Evolutionary conservation across 2,329 filamentous ascomycete genomes (phyloP).

Genomic region (Hymenoscyphus scutula): DNA sequence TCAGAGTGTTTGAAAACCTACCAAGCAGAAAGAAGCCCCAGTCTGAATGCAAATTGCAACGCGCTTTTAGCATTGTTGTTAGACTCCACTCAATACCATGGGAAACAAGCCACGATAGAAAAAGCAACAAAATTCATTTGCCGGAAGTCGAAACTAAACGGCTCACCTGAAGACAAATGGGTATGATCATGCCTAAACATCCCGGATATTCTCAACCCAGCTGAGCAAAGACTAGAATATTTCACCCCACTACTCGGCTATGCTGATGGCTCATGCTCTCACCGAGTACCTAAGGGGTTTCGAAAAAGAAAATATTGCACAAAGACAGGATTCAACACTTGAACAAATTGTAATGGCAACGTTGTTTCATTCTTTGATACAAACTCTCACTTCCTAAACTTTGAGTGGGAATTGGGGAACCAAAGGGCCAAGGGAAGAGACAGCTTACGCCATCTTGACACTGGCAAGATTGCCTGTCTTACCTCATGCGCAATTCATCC

Average conservation of each 20-base stretch:
- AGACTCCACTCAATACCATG: not conserved
- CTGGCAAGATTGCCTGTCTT: not conserved
- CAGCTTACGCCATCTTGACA: not conserved
- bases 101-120: not conserved
- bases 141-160: not conserved
- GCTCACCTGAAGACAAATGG: slow-evolving; percentile 8
- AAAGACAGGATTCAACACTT: not conserved
- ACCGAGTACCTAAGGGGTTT: not conserved
- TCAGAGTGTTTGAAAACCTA: not conserved
- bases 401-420: slow-evolving; percentile 4
- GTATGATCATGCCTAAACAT: not conserved
- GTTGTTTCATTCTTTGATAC: not conserved
- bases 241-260: slow-evolving; percentile 1
- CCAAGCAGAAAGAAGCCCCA: not conserved
- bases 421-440: slow-evolving; percentile 3
- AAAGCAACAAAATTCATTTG: not conserved
- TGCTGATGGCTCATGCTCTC: slow-evolving; percentile 5
- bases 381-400: not conserved
- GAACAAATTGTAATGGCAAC: not conserved
- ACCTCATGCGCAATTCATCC: not conserved
- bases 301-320: not conserved
- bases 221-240: not conserved
- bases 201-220: not conserved
- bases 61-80: not conserved
- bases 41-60: slow-evolving; percentile 10